Base-by-base conservation (phyloP, 2,329 filamentous ascomycete species). In the Diaporthe sp. region DNA sequence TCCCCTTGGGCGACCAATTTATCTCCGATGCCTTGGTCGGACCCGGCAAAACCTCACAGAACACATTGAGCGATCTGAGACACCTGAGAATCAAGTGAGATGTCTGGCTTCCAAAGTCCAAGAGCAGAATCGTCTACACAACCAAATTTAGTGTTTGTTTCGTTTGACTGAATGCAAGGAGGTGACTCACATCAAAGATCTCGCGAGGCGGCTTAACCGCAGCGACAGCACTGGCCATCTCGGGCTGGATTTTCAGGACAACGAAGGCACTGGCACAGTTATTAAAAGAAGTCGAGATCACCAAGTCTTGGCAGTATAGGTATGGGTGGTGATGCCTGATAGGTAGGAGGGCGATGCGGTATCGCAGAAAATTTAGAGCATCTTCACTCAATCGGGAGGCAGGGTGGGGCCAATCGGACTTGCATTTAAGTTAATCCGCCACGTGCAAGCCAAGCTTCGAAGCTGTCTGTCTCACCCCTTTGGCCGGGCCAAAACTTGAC, bases 11-110 rank as follows among this genome's bases (percentile, higher is more conserved):
- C 82, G 92, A 95, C 88, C 90, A 98, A 58, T 88, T 82, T 49
- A 98, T 89, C 74, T 97, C 94, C 7, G 90, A 86, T 31, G 97
- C 85, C 87, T 96, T 96, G 81, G 93, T 92, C 58, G 93, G 97
- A 85, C 95, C 97, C n/a, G 94, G 94, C 59, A 97, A 91, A 92
- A 98, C 94, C 87, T 98, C 95, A 77, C 92, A 92, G 87, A 94
- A 98, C 83, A 97, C 90, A 86, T 93, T 93, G 84, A 97, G 89
- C 79, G 94, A 91, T 79, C 95, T 90, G 46, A 97, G 89, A 49
- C 94, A 91, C 73, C 94, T 89, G 7, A 92, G 91, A 81, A 96
- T 95, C 61, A 96, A 87, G 83, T 96, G 94, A 46, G 91, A 92
- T 81, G 93, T 94, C 85, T 94, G 93, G 31, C 90, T 92, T 57